These are phyloP conservation scores for Blepharisma japonicum DNA, from an alignment of 73 alveolate genomes.

Conservation along the genomic window DNA sequence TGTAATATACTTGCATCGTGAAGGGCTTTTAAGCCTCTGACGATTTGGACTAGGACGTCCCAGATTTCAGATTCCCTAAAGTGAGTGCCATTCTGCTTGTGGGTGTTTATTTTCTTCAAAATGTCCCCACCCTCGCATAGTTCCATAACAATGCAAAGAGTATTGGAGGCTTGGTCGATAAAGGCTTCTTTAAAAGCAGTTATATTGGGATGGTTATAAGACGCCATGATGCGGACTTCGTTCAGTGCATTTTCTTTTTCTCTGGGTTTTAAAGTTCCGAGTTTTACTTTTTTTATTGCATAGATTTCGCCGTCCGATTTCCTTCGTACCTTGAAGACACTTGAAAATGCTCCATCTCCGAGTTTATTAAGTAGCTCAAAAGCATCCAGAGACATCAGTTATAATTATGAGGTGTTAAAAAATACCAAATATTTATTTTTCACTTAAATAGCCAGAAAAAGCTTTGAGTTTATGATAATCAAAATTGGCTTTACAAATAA, in stretches of 20 bases:
- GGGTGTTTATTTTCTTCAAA: constrained; percentile 51
- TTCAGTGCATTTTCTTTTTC: constrained; percentile 71
- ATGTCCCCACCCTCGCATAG: constrained; percentile 96
- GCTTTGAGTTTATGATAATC: no score
- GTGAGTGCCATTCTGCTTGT: constrained; percentile 38
- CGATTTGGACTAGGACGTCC: constrained; percentile 78
- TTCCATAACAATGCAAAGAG: constrained; percentile 93
- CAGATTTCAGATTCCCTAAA: constrained; percentile 78
- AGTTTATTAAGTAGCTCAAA: constrained; percentile 46
- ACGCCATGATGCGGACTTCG: constrained; percentile 67
- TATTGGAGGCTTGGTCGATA: constrained; percentile 76
- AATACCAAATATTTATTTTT: no score
- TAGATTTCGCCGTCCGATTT: constrained; percentile 21
- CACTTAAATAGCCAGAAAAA: no score
- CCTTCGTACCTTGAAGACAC: constrained; percentile 17
- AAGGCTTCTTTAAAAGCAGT: constrained; percentile 82
- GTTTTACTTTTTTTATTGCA: constrained; percentile 29
- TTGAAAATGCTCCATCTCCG: constrained; percentile 59
- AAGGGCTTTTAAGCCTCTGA: constrained; percentile 81
- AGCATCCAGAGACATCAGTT: constrained; percentile 35
- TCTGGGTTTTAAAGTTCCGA: constrained; percentile 32
- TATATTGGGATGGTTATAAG: constrained; percentile 88
- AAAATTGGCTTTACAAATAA: no score
- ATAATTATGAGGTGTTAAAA: no score
- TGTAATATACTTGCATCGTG: constrained; percentile 89